phyloP scores from a whole-genome alignment of 2,329 filamentous ascomycete species.

The Magnaporthiopsis poae region DNA sequence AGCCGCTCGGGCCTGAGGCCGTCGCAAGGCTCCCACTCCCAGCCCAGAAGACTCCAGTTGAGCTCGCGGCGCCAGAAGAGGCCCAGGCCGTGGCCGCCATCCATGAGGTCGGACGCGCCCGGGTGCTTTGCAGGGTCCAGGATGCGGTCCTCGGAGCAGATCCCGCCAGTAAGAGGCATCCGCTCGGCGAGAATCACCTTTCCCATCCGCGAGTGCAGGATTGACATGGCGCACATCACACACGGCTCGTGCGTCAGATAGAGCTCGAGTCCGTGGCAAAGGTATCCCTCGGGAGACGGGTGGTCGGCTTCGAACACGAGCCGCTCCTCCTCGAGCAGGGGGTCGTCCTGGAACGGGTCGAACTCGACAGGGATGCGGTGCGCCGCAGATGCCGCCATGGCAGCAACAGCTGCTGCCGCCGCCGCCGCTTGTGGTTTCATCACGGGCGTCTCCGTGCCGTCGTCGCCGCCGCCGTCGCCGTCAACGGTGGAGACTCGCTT shows the following conservation, averaged over 20 bases:
- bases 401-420: too few relatives aligned
- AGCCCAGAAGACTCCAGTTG: constrained; percentile 77
- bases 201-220: constrained; percentile 86
- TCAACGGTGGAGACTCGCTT: constrained; percentile 27
- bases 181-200: constrained; percentile 70
- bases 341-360: constrained; percentile 58
- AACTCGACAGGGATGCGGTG: constrained; percentile 31
- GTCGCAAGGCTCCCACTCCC: constrained; percentile 56
- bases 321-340: constrained; percentile 58
- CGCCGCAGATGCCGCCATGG: background rate
- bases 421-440: background rate
- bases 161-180: constrained; percentile 71
- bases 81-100: constrained; percentile 52
- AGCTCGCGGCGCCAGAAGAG: constrained; percentile 66
- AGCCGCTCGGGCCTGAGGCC: constrained; percentile 28
- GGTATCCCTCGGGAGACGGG: constrained; percentile 67
- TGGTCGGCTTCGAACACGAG: constrained; percentile 55
- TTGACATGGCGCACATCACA: constrained; percentile 92
- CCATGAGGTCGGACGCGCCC: constrained; percentile 23
- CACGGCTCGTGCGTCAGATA: constrained; percentile 95
- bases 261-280: constrained; percentile 86
- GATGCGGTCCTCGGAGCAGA: constrained; percentile 65
- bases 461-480: background rate
- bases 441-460: background rate
- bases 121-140: constrained; percentile 26